These are phyloP conservation scores for Annulohypoxylon moriforme DNA, from an alignment of 495 filamentous ascomycete genomes.

Conservation along the genomic window DNA sequence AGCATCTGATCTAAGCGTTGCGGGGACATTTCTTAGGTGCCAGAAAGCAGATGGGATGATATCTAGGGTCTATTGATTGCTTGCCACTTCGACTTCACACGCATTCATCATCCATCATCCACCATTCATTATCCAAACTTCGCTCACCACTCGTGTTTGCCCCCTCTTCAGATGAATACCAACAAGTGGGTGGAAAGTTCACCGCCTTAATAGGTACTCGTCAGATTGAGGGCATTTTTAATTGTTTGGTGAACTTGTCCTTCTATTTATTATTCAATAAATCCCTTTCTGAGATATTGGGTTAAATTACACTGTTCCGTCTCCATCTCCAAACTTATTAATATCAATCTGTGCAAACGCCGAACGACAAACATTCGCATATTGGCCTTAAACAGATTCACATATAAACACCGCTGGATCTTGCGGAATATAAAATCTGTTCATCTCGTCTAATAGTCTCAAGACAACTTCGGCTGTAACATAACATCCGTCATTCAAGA, in stretches of 20 bases:
- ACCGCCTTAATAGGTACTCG: background rate
- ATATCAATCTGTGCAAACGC: background rate
- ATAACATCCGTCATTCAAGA: conserved; percentile 11
- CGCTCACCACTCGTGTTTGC: background rate
- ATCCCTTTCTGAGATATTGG: background rate
- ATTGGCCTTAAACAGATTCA: background rate
- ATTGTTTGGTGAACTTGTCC: background rate
- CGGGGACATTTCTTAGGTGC: conserved; percentile 7
- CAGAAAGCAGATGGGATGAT: conserved; percentile 18
- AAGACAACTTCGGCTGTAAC: background rate
- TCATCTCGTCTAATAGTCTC: background rate
- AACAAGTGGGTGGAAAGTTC: background rate
- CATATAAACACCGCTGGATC: background rate
- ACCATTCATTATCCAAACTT: conserved; percentile 18
- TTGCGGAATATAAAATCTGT: background rate
- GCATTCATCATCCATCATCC: background rate
- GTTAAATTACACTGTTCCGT: background rate
- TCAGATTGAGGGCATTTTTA: background rate
- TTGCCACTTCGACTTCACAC: conserved; percentile 23
- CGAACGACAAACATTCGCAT: conserved; percentile 1
- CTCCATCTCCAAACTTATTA: background rate
- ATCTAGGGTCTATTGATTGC: conserved; percentile 16
- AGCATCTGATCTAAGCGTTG: conserved; percentile 28
- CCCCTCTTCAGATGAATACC: background rate
- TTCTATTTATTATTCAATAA: background rate